A percentile compares a stretch with the other conserved stretches of the same genome.
These are phyloP conservation scores for Coemansia sp. DNA, from an alignment of 192 early-diverging fungal genomes.

Conservation along the genomic window DNA sequence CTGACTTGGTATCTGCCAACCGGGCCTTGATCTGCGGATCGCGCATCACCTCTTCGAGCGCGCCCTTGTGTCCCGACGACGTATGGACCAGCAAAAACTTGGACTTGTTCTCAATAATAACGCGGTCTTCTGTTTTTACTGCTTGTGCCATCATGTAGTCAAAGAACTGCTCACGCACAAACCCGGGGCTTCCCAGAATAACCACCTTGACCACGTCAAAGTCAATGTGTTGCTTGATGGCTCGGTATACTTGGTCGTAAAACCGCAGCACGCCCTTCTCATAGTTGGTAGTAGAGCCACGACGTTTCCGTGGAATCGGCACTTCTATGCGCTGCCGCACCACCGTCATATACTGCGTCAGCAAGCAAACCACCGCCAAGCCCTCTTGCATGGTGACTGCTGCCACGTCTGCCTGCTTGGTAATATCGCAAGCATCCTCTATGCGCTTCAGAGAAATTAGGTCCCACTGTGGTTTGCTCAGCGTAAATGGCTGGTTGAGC, in stretches of 20 bases:
- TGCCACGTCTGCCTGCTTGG: slow-evolving; percentile 85
- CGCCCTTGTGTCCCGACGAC: slow-evolving; percentile 94
- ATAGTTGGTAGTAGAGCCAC: slow-evolving; percentile 83
- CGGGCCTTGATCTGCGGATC: slow-evolving; percentile 75
- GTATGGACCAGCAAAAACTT: slow-evolving; percentile 91
- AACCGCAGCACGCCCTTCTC: slow-evolving; percentile 87
- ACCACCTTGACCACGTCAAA: slow-evolving; percentile 94
- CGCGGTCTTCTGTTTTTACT: slow-evolving; percentile 76
- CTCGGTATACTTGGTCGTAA: slow-evolving; percentile 88
- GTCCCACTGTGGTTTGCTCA: slow-evolving; percentile 92
- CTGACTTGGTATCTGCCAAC: slow-evolving; percentile 89
- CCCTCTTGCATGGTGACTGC: slow-evolving; percentile 89
- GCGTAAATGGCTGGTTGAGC: slow-evolving; percentile 81
- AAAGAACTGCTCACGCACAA: slow-evolving; percentile 83
- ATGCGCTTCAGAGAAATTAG: slow-evolving; percentile 87
- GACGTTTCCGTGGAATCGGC: slow-evolving; percentile 88
- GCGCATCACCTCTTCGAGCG: slow-evolving; percentile 89
- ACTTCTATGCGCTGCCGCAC: slow-evolving; percentile 89
- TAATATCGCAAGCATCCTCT: slow-evolving; percentile 83
- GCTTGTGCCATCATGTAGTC: slow-evolving; percentile 84
- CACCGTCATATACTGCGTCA: slow-evolving; percentile 95
- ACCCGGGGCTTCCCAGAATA: slow-evolving; percentile 94
- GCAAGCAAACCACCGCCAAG: slow-evolving; percentile 86
- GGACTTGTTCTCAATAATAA: slow-evolving; percentile 75
- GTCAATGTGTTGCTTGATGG: slow-evolving; percentile 82